phyloP scores from a whole-genome alignment of 306 rosid genomes.

The Dryas alaskensis region DNA sequence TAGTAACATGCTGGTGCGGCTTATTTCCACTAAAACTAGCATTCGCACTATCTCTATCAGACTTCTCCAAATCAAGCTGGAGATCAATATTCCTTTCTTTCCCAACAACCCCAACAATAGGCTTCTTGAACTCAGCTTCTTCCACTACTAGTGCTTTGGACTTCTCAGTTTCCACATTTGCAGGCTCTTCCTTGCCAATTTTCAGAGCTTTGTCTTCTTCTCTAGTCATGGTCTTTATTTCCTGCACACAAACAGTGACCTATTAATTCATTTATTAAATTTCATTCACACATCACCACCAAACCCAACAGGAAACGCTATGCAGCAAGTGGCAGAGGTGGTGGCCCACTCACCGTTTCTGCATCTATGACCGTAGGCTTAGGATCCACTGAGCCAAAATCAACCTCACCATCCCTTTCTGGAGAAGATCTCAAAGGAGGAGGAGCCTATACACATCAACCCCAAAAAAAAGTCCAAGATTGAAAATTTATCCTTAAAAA shows the following conservation, averaged over 20 bases:
- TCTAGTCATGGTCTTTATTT: constrained; percentile 46
- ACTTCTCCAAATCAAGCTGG: constrained; percentile 73
- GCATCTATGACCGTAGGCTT: constrained; percentile 46
- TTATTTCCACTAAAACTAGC: constrained; percentile 39
- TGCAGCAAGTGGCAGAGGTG: constrained; percentile 25
- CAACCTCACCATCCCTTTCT: constrained; percentile 61
- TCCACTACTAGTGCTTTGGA: constrained; percentile 33
- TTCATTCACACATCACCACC: constrained; percentile 3
- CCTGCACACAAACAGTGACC: constrained; percentile 46
- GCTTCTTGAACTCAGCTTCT: constrained; percentile 53
- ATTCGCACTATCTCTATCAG: constrained; percentile 50
- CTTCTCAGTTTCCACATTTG: constrained; percentile 49
- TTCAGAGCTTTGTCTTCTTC: constrained; percentile 57
- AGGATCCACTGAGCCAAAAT: constrained; percentile 53
- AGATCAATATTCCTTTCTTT: constrained; percentile 62
- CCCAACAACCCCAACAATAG: constrained; percentile 7
- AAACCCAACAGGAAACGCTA: not conserved
- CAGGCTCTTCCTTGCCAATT: constrained; percentile 48
- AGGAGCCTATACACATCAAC: constrained; percentile 58
- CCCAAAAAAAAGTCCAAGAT: not conserved
- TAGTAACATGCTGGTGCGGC: constrained; percentile 44
- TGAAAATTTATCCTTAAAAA: not conserved
- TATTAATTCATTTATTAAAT: not conserved
- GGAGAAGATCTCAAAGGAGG: constrained; percentile 80
- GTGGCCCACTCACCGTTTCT: constrained; percentile 69